Percentiles rank a stretch among this genome's conserved stretches.
These are phyloP conservation scores for Yarrowia osloensis DNA, from an alignment of 805 yeast species.

Conservation along the genomic window DNA sequence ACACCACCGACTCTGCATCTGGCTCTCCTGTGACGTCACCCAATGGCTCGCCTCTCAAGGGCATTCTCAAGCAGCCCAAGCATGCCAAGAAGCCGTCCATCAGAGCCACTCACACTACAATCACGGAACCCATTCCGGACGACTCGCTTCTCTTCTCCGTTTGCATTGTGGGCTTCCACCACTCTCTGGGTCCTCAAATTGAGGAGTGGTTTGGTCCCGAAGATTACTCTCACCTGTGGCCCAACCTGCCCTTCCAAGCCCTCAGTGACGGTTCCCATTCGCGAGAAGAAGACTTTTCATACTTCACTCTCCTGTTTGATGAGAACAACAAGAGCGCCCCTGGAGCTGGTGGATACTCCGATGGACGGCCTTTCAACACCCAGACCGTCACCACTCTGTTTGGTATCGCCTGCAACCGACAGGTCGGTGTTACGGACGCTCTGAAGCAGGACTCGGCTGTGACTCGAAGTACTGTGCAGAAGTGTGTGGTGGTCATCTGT, in stretches of 20 bases:
- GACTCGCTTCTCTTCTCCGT: conserved; percentile 66
- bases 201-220: conserved; percentile 78
- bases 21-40: conserved; percentile 3
- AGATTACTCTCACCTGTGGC: conserved; percentile 61
- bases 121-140: conserved; percentile 27
- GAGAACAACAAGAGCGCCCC: conserved; percentile 51
- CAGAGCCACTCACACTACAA: conserved; percentile 17
- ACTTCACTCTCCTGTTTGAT: conserved; percentile 80
- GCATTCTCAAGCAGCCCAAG: conserved; percentile 4
- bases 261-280: conserved; percentile 95
- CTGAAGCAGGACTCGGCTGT: conserved; percentile 59
- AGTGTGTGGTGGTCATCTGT: conserved; percentile 83
- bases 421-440: conserved; percentile 65
- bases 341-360: conserved; percentile 42
- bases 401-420: conserved; percentile 92
- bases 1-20: not conserved
- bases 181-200: conserved; percentile 88
- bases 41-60: not conserved
- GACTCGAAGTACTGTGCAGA: conserved; percentile 87
- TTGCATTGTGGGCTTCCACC: conserved; percentile 91
- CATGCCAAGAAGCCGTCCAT: conserved; percentile 1
- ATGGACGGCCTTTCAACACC: conserved; percentile 47
- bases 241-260: conserved; percentile 89
- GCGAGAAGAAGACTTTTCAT: conserved; percentile 89
- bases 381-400: conserved; percentile 69